phyloP scores from a whole-genome alignment of 2,329 filamentous ascomycete genomes.

The Xylariaceae sp. region DNA sequence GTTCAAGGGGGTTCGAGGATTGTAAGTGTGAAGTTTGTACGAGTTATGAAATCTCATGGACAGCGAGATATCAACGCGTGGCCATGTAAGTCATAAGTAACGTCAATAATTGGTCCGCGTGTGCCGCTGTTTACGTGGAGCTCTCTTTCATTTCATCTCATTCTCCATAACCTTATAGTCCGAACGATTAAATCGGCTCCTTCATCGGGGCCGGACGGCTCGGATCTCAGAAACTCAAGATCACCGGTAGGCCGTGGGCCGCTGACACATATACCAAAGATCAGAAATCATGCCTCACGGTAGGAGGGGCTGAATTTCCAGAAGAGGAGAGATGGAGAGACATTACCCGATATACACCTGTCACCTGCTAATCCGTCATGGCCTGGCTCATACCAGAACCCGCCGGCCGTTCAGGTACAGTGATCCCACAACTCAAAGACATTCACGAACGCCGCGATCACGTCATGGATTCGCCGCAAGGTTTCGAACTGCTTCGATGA shows the following conservation, averaged over 20 bases:
- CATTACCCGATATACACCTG: slow-evolving; percentile 11
- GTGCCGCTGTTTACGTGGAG: too few relatives aligned
- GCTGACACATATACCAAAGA: background rate
- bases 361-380: slow-evolving; percentile 5
- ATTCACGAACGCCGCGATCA: slow-evolving; percentile 1
- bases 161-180: too few relatives aligned
- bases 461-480: background rate
- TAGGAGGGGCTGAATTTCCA: background rate
- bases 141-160: too few relatives aligned
- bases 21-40: too few relatives aligned
- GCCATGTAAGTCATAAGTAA: too few relatives aligned
- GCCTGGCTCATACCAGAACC: slow-evolving; percentile 14
- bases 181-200: background rate
- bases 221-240: slow-evolving; percentile 9
- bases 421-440: background rate
- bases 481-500: too few relatives aligned
- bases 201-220: slow-evolving; percentile 15
- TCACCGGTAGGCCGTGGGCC: slow-evolving; percentile 9
- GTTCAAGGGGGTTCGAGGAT: too few relatives aligned
- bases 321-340: background rate
- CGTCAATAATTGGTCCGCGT: too few relatives aligned
- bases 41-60: too few relatives aligned
- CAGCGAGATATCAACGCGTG: too few relatives aligned
- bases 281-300: background rate
- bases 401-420: slow-evolving; percentile 8